Conservation (phyloP, 1,284 basidiomycete species). For the Trametes sp. region DNA sequence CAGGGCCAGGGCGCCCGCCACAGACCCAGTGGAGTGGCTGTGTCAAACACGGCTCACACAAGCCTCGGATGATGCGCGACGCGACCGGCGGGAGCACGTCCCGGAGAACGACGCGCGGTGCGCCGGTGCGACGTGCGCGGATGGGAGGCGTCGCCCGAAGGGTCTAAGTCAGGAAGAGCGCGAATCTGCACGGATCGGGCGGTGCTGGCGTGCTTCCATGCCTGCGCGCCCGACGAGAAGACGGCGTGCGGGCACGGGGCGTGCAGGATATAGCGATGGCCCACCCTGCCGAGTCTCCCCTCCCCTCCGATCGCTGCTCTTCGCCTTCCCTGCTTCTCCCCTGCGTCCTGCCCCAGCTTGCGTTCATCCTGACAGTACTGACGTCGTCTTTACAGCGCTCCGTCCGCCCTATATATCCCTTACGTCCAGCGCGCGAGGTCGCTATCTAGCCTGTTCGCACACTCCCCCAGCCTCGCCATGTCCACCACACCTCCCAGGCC, state of each 20-base stretch:
- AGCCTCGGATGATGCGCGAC: background rate
- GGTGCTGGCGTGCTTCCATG: conserved; percentile 9
- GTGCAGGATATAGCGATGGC: background rate
- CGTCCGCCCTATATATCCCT: background rate
- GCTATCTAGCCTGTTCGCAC: background rate
- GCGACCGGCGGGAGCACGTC: conserved; percentile 1
- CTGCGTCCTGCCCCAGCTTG: background rate
- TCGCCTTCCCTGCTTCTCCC: background rate
- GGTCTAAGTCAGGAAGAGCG: background rate
- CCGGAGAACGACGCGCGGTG: background rate
- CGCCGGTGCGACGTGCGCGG: background rate
- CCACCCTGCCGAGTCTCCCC: no score
- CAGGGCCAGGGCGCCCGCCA: background rate
- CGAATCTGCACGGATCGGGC: conserved; percentile 9
- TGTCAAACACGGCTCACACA: background rate
- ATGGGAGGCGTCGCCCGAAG: no score
- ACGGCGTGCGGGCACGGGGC: background rate
- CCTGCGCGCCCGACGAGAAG: conserved; percentile 13
- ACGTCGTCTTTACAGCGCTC: background rate
- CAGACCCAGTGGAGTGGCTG: conserved; percentile 1
- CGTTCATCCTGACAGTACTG: background rate
- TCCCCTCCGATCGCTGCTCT: background rate
- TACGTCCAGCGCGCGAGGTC: background rate
- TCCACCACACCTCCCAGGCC: background rate
- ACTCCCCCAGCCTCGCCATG: conserved; percentile 1